Evolutionary conservation across 2,329 filamentous ascomycete species (phyloP).

Genomic region (Colletotrichum coccodes): DNA sequence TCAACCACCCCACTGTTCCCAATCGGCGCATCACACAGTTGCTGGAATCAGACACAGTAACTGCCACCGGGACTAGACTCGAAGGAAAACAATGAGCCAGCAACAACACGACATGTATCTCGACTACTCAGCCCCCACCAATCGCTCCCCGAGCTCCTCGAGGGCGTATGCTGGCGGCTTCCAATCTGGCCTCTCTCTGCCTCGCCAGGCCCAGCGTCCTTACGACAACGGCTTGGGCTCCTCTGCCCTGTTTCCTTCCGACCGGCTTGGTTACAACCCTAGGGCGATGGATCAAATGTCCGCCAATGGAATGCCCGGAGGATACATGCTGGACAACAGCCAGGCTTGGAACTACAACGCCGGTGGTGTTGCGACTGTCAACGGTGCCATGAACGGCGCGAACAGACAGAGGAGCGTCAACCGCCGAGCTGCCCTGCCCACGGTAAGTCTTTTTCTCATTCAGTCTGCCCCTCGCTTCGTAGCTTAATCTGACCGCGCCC

Average conservation of each 20-base stretch:
- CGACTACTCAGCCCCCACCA: conserved; percentile 67
- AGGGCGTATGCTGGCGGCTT: conserved; percentile 64
- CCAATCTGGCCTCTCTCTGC: conserved; percentile 50
- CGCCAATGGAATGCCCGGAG: conserved; percentile 50
- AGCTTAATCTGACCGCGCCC: background rate
- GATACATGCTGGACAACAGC: conserved; percentile 72
- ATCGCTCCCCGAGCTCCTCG: conserved; percentile 63
- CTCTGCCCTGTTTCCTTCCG: conserved; percentile 75
- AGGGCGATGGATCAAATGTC: conserved; percentile 66
- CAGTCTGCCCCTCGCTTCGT: background rate
- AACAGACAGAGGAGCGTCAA: conserved; percentile 65
- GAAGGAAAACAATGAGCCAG: conserved; percentile 53
- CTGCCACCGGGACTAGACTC: conserved; percentile 8
- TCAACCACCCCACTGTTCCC: conserved; percentile 10
- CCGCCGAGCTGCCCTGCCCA: conserved; percentile 73
- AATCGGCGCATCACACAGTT: conserved; percentile 12
- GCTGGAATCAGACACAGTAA: conserved; percentile 25
- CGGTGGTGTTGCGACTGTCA: conserved; percentile 71
- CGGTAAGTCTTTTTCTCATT: conserved; percentile 64
- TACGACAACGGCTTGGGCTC: conserved; percentile 76
- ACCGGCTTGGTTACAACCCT: conserved; percentile 70
- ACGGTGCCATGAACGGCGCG: conserved; percentile 73
- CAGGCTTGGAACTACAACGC: conserved; percentile 83
- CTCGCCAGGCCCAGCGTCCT: conserved; percentile 73
- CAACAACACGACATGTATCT: conserved; percentile 77